Evolutionary conservation across 179 eudicot species (phyloP).

Genomic region (Sideroxylon spinosum): DNA sequence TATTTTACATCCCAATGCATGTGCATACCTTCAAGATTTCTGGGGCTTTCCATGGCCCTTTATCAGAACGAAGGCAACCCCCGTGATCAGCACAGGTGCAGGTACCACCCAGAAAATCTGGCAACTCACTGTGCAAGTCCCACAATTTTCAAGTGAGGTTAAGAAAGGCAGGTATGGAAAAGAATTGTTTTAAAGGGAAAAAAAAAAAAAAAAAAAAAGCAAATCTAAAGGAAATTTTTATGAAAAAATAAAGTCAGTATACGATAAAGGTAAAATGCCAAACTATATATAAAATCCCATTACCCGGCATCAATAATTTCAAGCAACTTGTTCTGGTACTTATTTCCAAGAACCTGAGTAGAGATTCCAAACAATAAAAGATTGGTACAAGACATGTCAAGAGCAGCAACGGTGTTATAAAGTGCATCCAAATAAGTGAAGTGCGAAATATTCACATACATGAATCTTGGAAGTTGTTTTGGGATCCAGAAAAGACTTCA

Average conservation of each 20-base stretch:
- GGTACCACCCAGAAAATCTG: constrained; percentile 86
- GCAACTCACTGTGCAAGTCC: constrained; percentile 62
- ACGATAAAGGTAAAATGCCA: not conserved
- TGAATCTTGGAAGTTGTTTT: constrained; percentile 78
- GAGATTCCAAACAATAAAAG: constrained; percentile 11
- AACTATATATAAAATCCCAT: constrained; percentile 10
- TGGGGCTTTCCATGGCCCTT: constrained; percentile 94
- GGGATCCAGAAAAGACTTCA: constrained; percentile 83
- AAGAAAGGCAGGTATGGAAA: not conserved
- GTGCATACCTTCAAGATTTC: constrained; percentile 63
- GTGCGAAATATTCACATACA: constrained; percentile 35
- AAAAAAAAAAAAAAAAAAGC: not conserved
- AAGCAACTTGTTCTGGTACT: constrained; percentile 52
- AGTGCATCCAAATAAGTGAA: not conserved
- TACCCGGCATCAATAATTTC: constrained; percentile 87
- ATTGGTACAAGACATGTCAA: not conserved
- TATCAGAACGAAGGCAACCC: constrained; percentile 87
- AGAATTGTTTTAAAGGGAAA: not conserved
- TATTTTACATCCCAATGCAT: constrained; percentile 3
- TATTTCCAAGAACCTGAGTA: constrained; percentile 69
- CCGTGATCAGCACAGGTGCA: constrained; percentile 85
- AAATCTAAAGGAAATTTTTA: not conserved
- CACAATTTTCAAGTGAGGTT: not conserved
- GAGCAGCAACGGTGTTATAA: not conserved
- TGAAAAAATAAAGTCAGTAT: not conserved